These are phyloP conservation scores for Colletotrichum chlorophyti DNA, from an alignment of 2,329 filamentous ascomycete species.

Conservation along the genomic window DNA sequence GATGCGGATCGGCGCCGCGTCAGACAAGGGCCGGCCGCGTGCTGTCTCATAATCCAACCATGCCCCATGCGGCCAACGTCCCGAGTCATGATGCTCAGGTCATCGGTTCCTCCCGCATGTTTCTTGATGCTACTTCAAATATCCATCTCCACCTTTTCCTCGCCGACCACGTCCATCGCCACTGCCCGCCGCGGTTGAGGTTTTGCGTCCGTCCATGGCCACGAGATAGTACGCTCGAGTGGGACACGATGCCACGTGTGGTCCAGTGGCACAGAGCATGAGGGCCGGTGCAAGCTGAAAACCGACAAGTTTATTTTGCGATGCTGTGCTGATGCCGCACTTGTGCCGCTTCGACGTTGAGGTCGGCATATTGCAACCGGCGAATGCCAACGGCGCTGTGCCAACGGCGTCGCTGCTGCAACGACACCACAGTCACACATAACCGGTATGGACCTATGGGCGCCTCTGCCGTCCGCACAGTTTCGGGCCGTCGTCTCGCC, in stretches of 20 bases:
- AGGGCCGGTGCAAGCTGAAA: background rate
- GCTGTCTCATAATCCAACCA: too few relatives aligned
- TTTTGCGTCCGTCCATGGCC: background rate
- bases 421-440: background rate
- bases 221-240: background rate
- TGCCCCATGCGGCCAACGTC: too few relatives aligned
- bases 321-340: too few relatives aligned
- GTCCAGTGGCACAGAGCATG: background rate
- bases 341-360: too few relatives aligned
- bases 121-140: slow-evolving; percentile 15
- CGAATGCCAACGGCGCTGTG: too few relatives aligned
- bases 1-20: slow-evolving; percentile 21
- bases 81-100: slow-evolving; percentile 20
- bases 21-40: slow-evolving; percentile 23
- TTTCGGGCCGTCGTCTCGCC: background rate
- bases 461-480: too few relatives aligned
- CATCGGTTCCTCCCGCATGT: slow-evolving; percentile 11
- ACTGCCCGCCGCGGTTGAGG: background rate
- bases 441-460: background rate
- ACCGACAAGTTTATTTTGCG: too few relatives aligned
- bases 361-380: too few relatives aligned
- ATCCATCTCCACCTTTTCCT: background rate
- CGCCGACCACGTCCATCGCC: background rate
- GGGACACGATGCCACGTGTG: slow-evolving; percentile 7
- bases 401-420: background rate